Percentiles rank a stretch among this genome's conserved stretches.
These are phyloP conservation scores for Aquilaria agallochum DNA, from an alignment of 441 rosid genomes.

Conservation along the genomic window DNA sequence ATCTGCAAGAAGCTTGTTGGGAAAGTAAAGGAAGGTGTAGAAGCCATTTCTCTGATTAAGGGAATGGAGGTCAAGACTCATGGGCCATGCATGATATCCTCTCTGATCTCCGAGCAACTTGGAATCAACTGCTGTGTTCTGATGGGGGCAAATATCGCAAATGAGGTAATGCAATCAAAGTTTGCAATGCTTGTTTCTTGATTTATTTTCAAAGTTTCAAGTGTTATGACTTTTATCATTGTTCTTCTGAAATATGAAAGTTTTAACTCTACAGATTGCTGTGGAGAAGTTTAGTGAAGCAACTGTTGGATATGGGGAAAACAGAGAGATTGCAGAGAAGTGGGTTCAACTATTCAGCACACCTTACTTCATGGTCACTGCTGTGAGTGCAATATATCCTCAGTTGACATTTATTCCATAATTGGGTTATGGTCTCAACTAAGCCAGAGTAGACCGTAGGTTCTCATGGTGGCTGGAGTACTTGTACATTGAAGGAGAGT, in stretches of 20 bases:
- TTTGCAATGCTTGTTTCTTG: background rate
- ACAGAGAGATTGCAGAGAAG: slow-evolving; percentile 61
- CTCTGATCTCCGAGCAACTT: slow-evolving; percentile 69
- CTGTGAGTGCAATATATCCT: slow-evolving; percentile 44
- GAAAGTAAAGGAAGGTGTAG: slow-evolving; percentile 54
- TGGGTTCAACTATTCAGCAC: slow-evolving; percentile 90
- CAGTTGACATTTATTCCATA: background rate
- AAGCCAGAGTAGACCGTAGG: background rate
- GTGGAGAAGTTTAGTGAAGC: slow-evolving; percentile 96
- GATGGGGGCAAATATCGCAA: slow-evolving; percentile 98
- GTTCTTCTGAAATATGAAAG: slow-evolving; percentile 9
- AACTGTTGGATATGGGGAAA: slow-evolving; percentile 77
- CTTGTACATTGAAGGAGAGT: background rate
- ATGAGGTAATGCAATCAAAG: slow-evolving; percentile 50
- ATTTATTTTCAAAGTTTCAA: background rate
- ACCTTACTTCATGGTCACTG: slow-evolving; percentile 80
- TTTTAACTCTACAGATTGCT: slow-evolving; percentile 57
- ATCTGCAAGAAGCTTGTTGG: slow-evolving; percentile 82
- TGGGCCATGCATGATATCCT: slow-evolving; percentile 96
- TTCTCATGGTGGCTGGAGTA: background rate
- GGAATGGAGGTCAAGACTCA: slow-evolving; percentile 96
- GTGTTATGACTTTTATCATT: slow-evolving; percentile 8
- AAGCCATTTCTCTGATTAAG: slow-evolving; percentile 89
- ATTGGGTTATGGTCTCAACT: background rate
- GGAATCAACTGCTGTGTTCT: slow-evolving; percentile 80